Evolutionary conservation across 306 rosid species (phyloP), one percentile per base, ranked within the genome.

Genomic region (Boehmeria nivea): DNA sequence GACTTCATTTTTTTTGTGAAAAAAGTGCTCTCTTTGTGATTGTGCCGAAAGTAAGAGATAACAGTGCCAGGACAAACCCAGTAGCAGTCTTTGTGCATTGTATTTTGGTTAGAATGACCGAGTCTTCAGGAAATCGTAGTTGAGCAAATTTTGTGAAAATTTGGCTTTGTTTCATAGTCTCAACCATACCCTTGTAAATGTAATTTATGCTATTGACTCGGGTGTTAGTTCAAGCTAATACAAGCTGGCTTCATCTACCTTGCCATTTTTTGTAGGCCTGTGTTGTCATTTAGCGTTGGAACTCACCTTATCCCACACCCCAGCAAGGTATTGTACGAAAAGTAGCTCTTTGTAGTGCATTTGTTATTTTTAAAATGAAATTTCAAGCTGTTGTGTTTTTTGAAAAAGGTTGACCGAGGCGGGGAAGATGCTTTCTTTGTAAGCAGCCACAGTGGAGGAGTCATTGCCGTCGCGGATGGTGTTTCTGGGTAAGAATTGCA

Each of bases 361-460:
- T 31, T 31, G 36, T 10, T 10, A 31, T 4, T 40, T 11, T 11
- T 33, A 33, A 33, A 33, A 33, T 4, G 11, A 33, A 33, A 33
- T n/a, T 11, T 31, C 2, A 31, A 31, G 36, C 59, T 71, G 47
- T 23, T 58, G 74, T 71, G 68, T 42, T 63, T 72, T 57, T 38
- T 3, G 40, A 59, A 63, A 48, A 73, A 87, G 98, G 81, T 78
- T 68, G 88, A 68, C 44, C 85, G 68, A 66, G 95, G 99, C 19
- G 99, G 96, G 66, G 99, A 91, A 78, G 99, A 91, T 78, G 96
- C 96, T 71, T 81, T 74, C 73, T 73, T 87, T 40, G 89, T 84
- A 39, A 87, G 84, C 77, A 46, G 66, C 78, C 73, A 82, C 63
- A 58, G 71, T 59, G 89, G 93, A 3, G 96, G 95, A 74, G 84